Conservation (phyloP, 768 basidiomycete genomes). For the Lepiota venenata region DNA sequence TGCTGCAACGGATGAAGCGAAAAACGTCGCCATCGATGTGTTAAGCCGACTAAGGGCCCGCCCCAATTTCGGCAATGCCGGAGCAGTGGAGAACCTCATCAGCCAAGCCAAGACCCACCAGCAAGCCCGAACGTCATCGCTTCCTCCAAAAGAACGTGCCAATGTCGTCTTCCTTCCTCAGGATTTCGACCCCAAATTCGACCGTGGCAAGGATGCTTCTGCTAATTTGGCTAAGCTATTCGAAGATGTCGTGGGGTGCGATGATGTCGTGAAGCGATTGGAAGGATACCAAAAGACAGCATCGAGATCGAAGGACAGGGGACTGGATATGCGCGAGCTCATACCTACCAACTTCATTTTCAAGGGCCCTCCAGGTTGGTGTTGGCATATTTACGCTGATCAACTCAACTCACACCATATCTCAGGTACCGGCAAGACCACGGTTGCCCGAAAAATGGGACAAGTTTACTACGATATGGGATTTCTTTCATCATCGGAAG, state of each 20-base stretch:
- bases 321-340: constrained; percentile 41
- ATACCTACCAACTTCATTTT: constrained; percentile 70
- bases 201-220: constrained; percentile 44
- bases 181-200: constrained; percentile 64
- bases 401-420: not conserved
- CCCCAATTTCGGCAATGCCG: constrained; percentile 65
- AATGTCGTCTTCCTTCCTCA: constrained; percentile 50
- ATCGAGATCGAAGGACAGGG: constrained; percentile 32
- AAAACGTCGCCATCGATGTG: constrained; percentile 49
- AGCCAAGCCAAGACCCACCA: constrained; percentile 45
- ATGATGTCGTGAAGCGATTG: constrained; percentile 47
- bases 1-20: constrained; percentile 52
- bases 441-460: constrained; percentile 54
- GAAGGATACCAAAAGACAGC: constrained; percentile 51
- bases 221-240: constrained; percentile 54
- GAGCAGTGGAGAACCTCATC: constrained; percentile 62
- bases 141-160: constrained; percentile 20
- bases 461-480: constrained; percentile 62
- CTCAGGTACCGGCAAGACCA: constrained; percentile 61
- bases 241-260: constrained; percentile 60
- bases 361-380: constrained; percentile 67
- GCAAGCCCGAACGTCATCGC: constrained; percentile 31
- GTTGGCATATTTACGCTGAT: not conserved
- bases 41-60: constrained; percentile 39
- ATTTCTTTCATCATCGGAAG: constrained; percentile 40